Base-by-base conservation (phyloP, 805 yeast species). In the Starmera caribaea region DNA sequence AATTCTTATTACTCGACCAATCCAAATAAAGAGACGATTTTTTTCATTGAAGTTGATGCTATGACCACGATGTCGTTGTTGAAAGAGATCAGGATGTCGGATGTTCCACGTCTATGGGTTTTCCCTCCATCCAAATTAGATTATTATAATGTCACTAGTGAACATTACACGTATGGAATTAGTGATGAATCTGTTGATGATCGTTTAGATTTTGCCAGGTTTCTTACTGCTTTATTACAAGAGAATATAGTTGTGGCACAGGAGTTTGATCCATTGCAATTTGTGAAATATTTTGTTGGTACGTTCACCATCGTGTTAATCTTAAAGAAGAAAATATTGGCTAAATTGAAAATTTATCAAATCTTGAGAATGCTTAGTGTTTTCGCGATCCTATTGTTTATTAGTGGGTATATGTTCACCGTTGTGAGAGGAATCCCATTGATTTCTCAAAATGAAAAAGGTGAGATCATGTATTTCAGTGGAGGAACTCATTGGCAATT, bases 401-500 rank as follows among this genome's bases (percentile, higher is more conserved):
- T 73, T 10, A 68, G 82, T 30, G 94, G 94, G 1, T 73, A 73
- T 47, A 79, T 74, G 59, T 84, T 77, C 53, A 71, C 82, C 1
- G 58, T 70, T 21, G 77, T 79, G 38, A 66, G 79, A 47, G 67
- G 68, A 1, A 74, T 78, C 1, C 87, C 90, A 3, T 74, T 84
- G 37, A 45, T 83, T 15, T 77, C 80, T 1, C 65, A 62, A 40
- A 63, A 71, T 49, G 74, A 68, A 3, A 51, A 73, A 3, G 74
- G 73, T 11, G 59, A 63, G n/a, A 54, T 79, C 3, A 71, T 77
- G 58, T 69, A 64, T 48, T 69, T 80, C 41, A 71, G 82, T 42
- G 86, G 86, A 12, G 87, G 85, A 4, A 57, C 61, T 4, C 73
- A 70, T 41, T 77, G 76, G 65, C 90, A 82, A 58, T 76, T 81